These are phyloP conservation scores for Aspergillus bridgeri DNA, from an alignment of 495 filamentous ascomycete species.

Conservation along the genomic window DNA sequence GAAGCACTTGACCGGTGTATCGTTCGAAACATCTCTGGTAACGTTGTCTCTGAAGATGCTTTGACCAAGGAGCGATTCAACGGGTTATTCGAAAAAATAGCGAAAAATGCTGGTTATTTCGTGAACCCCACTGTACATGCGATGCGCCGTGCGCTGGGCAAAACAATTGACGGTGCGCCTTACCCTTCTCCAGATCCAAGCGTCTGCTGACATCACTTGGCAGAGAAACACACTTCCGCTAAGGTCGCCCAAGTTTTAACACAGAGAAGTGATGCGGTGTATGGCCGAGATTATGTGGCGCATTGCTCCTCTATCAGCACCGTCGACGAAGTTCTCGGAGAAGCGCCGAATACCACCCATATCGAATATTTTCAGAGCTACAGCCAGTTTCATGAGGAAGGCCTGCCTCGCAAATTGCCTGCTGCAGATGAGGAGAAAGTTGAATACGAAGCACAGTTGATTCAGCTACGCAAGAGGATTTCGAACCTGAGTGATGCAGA, in stretches of 20 bases:
- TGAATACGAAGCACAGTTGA: not conserved
- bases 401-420: constrained; percentile 3
- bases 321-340: constrained; percentile 1
- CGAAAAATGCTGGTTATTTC: constrained; percentile 7
- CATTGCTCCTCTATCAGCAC: constrained; percentile 3
- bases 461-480: not conserved
- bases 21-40: constrained; percentile 1
- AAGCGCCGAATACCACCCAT: constrained; percentile 4
- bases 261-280: constrained; percentile 3
- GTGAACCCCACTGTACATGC: constrained; percentile 7
- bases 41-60: constrained; percentile 3
- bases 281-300: constrained; percentile 2
- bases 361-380: constrained; percentile 11
- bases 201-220: constrained; percentile 7
- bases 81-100: not conserved
- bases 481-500: not conserved
- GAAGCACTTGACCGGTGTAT: constrained; percentile 5
- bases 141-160: constrained; percentile 5
- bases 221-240: constrained; percentile 6
- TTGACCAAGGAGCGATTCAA: constrained; percentile 6
- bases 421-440: constrained; percentile 6
- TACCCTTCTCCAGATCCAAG: too few species aligned
- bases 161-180: constrained; percentile 1
- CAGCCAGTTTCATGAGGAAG: constrained; percentile 2
- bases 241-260: constrained; percentile 6